Conservation (phyloP, 2,329 filamentous ascomycete genomes). For the Sporothrix humicola region DNA sequence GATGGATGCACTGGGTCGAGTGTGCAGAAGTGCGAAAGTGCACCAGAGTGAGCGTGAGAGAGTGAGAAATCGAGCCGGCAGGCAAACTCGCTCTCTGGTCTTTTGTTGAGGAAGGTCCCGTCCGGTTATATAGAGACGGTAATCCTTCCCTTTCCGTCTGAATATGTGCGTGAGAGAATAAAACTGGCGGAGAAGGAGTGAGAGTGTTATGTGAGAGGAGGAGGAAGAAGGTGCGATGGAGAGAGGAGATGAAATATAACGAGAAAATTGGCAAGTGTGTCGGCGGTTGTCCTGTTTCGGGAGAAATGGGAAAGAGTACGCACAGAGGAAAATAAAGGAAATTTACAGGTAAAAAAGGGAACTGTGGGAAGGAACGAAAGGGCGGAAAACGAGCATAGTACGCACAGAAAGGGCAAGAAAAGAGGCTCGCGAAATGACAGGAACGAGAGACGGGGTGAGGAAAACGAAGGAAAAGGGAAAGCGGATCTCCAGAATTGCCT, state of each 20-base stretch:
- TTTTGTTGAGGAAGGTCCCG: neutral
- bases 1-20: neutral
- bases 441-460: no score
- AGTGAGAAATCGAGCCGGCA: neutral
- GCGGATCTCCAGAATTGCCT: conserved; percentile 31
- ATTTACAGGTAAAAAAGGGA: neutral
- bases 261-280: neutral
- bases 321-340: neutral
- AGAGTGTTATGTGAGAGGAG: neutral
- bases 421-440: neutral
- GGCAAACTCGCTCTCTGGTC: neutral
- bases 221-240: neutral
- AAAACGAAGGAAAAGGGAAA: neutral
- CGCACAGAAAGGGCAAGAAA: neutral
- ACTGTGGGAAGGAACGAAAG: neutral
- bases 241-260: neutral
- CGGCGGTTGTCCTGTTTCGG: neutral
- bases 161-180: neutral
- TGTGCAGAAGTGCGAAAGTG: neutral
- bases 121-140: neutral
- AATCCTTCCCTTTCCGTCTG: neutral
- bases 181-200: no score
- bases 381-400: neutral
- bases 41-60: neutral
- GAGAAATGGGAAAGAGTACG: conserved; percentile 9